Evolutionary conservation across 805 yeast genomes (phyloP).

Genomic region (Metschnikowia matae): DNA sequence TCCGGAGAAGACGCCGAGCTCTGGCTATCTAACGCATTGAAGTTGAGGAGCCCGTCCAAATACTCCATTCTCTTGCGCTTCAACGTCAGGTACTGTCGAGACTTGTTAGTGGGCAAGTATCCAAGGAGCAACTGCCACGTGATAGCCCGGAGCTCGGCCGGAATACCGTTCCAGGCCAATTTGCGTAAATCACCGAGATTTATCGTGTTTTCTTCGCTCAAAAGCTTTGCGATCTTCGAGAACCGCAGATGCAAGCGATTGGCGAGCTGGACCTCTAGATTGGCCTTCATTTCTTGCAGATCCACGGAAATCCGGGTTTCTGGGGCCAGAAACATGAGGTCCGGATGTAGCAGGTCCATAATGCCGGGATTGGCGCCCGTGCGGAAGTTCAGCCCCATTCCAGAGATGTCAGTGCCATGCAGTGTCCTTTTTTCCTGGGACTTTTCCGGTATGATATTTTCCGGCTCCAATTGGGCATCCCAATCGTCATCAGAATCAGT

Average conservation of each 20-base stretch:
- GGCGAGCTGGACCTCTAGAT: slow-evolving; percentile 50
- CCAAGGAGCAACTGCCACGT: slow-evolving; percentile 91
- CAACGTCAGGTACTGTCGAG: slow-evolving; percentile 66
- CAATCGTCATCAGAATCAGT: slow-evolving; percentile 86
- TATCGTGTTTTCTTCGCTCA: slow-evolving; percentile 48
- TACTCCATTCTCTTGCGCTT: slow-evolving; percentile 84
- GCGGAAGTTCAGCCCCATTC: slow-evolving; percentile 6
- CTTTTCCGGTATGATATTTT: slow-evolving; percentile 6
- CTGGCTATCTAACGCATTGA: slow-evolving; percentile 35
- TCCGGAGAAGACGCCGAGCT: slow-evolving; percentile 12
- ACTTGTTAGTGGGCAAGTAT: slow-evolving; percentile 80
- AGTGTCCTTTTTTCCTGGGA: neutral
- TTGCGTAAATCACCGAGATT: slow-evolving; percentile 68
- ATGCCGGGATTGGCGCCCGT: slow-evolving; percentile 22
- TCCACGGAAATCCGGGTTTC: slow-evolving; percentile 21
- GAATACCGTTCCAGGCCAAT: slow-evolving; percentile 93
- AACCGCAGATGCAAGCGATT: slow-evolving; percentile 61
- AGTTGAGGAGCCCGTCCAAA: slow-evolving; percentile 64
- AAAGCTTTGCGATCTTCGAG: slow-evolving; percentile 59
- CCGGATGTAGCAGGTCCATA: slow-evolving; percentile 37
- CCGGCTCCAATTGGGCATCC: slow-evolving; percentile 63
- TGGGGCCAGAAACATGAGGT: slow-evolving; percentile 26
- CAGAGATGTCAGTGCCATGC: neutral
- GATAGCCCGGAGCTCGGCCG: slow-evolving; percentile 70
- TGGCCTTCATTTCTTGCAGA: slow-evolving; percentile 36